These are phyloP conservation scores for Kregervanrija pseudodelftensis DNA, from an alignment of 805 yeast species.

Conservation along the genomic window DNA sequence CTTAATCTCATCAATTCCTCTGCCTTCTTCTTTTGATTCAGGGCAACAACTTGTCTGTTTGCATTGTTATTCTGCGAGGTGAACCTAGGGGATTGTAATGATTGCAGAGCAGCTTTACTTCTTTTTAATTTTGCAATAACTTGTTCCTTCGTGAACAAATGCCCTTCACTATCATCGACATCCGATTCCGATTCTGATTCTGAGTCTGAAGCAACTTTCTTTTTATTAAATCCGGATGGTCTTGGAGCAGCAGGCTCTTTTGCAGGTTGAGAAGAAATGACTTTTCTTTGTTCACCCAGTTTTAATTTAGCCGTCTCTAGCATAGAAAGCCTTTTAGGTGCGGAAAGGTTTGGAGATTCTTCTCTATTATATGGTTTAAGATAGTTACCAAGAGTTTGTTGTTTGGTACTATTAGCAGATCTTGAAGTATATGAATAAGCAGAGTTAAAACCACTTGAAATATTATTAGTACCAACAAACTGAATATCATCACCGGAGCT, in stretches of 20 bases:
- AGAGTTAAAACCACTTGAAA: constrained; percentile 2
- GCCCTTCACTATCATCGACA: constrained; percentile 30
- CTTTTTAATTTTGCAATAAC: constrained; percentile 23
- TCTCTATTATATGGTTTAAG: constrained; percentile 3
- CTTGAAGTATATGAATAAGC: constrained; percentile 8
- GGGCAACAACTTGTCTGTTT: constrained; percentile 15
- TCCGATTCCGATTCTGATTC: constrained; percentile 16
- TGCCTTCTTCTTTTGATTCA: constrained; percentile 43
- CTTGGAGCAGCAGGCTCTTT: constrained; percentile 42
- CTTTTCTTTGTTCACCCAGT: constrained; percentile 16
- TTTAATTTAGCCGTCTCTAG: constrained; percentile 22
- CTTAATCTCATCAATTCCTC: constrained; percentile 76
- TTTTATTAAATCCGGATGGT: constrained; percentile 45
- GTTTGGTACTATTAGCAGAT: constrained; percentile 6
- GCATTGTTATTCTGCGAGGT: constrained; percentile 14
- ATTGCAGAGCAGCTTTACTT: constrained; percentile 20
- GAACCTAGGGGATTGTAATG: constrained; percentile 20
- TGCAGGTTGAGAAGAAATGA: constrained; percentile 11
- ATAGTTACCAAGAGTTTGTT: constrained; percentile 9
- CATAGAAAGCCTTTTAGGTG: constrained; percentile 19
- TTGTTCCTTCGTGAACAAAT: constrained; percentile 35
- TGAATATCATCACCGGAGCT: constrained; percentile 8
- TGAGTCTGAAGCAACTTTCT: constrained; percentile 8
- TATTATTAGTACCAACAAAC: background rate
- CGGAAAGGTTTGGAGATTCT: constrained; percentile 4